phyloP scores from a whole-genome alignment of 768 basidiomycete species.

The Calocybe gangraenosa region DNA sequence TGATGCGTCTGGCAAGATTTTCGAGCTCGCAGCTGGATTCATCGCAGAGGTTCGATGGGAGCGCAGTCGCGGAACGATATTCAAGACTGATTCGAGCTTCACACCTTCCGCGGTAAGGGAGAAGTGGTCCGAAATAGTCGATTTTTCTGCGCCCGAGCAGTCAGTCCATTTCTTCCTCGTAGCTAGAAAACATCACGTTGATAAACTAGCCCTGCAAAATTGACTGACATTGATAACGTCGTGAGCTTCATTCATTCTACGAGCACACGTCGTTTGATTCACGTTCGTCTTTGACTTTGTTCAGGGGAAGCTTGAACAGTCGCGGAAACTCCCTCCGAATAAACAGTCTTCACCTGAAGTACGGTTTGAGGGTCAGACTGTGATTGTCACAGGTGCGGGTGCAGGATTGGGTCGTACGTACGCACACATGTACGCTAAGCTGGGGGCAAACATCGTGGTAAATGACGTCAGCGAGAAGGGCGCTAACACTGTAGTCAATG shows the following conservation, averaged over 20 bases:
- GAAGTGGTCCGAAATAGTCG: slow-evolving; percentile 76
- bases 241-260: slow-evolving; percentile 26
- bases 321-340: slow-evolving; percentile 65
- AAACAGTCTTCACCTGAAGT: slow-evolving; percentile 64
- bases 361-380: slow-evolving; percentile 85
- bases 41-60: slow-evolving; percentile 93
- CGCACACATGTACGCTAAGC: slow-evolving; percentile 83
- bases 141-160: slow-evolving; percentile 73
- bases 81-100: slow-evolving; percentile 86
- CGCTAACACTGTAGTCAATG: slow-evolving; percentile 81
- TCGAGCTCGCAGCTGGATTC: slow-evolving; percentile 92
- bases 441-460: slow-evolving; percentile 95
- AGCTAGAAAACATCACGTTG: slow-evolving; percentile 2
- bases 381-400: slow-evolving; percentile 92
- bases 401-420: slow-evolving; percentile 92
- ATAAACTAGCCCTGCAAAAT: slow-evolving; percentile 53
- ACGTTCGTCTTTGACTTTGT: background rate
- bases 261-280: background rate
- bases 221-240: slow-evolving; percentile 58
- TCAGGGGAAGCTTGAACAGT: slow-evolving; percentile 56
- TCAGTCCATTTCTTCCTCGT: slow-evolving; percentile 30
- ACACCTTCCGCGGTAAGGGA: slow-evolving; percentile 93
- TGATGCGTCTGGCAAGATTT: slow-evolving; percentile 77
- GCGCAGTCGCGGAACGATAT: slow-evolving; percentile 79
- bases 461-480: slow-evolving; percentile 91